phyloP scores from a whole-genome alignment of 306 rosid species.

The Fagus sylvatica region DNA sequence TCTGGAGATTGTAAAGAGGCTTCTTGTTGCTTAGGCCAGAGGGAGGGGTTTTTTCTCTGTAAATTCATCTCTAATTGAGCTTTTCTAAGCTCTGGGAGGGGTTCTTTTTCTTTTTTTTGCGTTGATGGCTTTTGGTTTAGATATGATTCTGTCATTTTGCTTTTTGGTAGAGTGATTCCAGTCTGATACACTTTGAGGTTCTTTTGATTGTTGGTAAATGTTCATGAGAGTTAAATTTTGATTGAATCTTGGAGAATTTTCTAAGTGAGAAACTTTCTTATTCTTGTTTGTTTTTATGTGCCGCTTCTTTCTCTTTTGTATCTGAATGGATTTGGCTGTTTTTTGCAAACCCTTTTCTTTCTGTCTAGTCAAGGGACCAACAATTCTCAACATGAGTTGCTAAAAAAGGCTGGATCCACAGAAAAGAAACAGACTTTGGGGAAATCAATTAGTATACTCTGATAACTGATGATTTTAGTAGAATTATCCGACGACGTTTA shows the following conservation, averaged over 20 bases:
- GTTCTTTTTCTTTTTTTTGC: neutral
- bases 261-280: neutral
- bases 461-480: too few relatives aligned
- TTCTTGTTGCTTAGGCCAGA: neutral
- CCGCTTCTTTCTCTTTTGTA: neutral
- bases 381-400: too few relatives aligned
- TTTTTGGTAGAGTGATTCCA: neutral
- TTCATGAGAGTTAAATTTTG: constrained; percentile 20
- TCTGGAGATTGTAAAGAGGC: constrained; percentile 24
- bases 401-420: too few relatives aligned
- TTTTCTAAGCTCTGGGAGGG: constrained; percentile 10
- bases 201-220: constrained; percentile 18
- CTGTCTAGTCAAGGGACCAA: too few relatives aligned
- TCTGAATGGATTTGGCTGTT: neutral
- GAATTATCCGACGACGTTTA: too few relatives aligned
- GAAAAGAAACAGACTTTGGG: too few relatives aligned
- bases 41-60: constrained; percentile 2
- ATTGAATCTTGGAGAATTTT: constrained; percentile 6
- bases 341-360: too few relatives aligned
- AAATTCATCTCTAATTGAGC: constrained; percentile 3
- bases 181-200: neutral
- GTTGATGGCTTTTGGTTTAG: constrained; percentile 7
- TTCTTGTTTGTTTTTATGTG: neutral
- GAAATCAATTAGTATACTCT: too few relatives aligned
- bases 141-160: neutral